phyloP scores from a whole-genome alignment of 2,329 filamentous ascomycete genomes.

The Aspergillus spinulosporus region DNA sequence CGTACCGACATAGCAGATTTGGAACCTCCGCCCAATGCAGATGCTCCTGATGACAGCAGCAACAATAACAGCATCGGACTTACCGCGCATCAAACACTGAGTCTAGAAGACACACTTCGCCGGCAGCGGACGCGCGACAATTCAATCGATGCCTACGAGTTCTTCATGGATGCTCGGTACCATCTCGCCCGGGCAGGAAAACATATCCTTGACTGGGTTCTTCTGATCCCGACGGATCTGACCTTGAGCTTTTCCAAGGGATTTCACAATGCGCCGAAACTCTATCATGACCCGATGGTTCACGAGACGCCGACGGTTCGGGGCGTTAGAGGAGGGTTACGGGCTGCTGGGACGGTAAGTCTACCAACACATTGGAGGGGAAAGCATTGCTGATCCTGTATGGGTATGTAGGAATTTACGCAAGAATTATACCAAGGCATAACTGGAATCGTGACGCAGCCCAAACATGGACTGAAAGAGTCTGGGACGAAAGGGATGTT shows the following conservation, averaged over 20 bases:
- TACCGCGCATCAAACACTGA: not conserved
- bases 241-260: constrained; percentile 79
- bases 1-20: too few species aligned
- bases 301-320: constrained; percentile 77
- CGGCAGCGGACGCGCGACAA: constrained; percentile 10
- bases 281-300: constrained; percentile 83
- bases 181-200: constrained; percentile 67
- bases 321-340: constrained; percentile 71
- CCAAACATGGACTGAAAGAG: constrained; percentile 66
- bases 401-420: constrained; percentile 60
- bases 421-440: constrained; percentile 79
- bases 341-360: constrained; percentile 67
- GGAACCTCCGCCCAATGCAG: too few species aligned
- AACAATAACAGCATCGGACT: not conserved
- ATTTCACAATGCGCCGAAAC: constrained; percentile 80
- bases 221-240: constrained; percentile 82
- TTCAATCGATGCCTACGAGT: constrained; percentile 2
- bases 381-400: not conserved
- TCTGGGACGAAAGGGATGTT: constrained; percentile 66
- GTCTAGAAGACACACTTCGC: constrained; percentile 18
- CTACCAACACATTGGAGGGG: too few species aligned
- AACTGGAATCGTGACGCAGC: constrained; percentile 77
- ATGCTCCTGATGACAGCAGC: too few species aligned
- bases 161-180: constrained; percentile 58
- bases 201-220: constrained; percentile 71